Conservation (phyloP, 129 eudicot genomes). For the Mikania micrantha region DNA sequence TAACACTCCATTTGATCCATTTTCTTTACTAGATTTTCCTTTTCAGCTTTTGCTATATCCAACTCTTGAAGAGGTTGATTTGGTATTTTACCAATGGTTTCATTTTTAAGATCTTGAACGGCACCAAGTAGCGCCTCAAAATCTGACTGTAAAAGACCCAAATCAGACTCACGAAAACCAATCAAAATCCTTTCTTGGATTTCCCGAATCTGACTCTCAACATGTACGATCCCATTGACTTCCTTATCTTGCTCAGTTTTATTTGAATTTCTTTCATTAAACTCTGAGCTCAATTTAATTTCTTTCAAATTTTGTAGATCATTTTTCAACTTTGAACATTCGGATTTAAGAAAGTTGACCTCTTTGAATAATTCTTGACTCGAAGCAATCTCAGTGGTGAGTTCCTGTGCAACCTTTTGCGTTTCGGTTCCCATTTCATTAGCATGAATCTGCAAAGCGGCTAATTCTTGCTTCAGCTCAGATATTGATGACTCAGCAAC, state of each 20-base stretch:
- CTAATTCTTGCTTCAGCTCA: slow-evolving; percentile 62
- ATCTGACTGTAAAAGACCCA: slow-evolving; percentile 43
- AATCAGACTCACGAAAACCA: slow-evolving; percentile 40
- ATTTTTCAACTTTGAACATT: slow-evolving; percentile 53
- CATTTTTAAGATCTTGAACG: slow-evolving; percentile 51
- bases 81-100: slow-evolving; percentile 36
- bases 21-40: slow-evolving; percentile 56
- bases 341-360: slow-evolving; percentile 52
- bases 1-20: slow-evolving; percentile 93
- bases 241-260: slow-evolving; percentile 22
- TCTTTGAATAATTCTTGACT: slow-evolving; percentile 64
- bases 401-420: slow-evolving; percentile 45
- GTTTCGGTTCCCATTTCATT: slow-evolving; percentile 62
- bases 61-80: slow-evolving; percentile 45
- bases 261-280: slow-evolving; percentile 15
- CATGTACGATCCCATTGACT: slow-evolving; percentile 36
- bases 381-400: slow-evolving; percentile 54
- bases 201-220: slow-evolving; percentile 54
- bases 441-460: slow-evolving; percentile 57
- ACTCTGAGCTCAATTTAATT: slow-evolving; percentile 30
- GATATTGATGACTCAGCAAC: slow-evolving; percentile 71
- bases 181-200: slow-evolving; percentile 48
- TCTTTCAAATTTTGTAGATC: slow-evolving; percentile 49
- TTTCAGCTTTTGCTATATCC: slow-evolving; percentile 65
- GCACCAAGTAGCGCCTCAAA: slow-evolving; percentile 45